Evolutionary conservation across 2,329 filamentous ascomycete genomes (phyloP).

Genomic region (Alternaria triticimaculans): DNA sequence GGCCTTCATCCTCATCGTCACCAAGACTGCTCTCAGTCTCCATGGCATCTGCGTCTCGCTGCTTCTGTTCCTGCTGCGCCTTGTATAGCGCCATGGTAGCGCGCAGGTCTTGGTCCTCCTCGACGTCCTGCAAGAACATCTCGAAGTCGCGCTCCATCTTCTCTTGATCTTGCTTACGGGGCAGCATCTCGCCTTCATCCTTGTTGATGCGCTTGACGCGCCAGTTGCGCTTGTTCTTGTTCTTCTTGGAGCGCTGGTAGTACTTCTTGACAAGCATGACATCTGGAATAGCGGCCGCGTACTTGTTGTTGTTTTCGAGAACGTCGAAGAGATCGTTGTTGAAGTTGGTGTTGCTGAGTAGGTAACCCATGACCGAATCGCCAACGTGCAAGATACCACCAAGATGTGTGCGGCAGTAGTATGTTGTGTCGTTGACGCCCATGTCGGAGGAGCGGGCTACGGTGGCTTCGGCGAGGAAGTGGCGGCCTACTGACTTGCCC

Average conservation of each 20-base stretch:
- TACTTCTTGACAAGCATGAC: slow-evolving; percentile 97
- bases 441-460: slow-evolving; percentile 87
- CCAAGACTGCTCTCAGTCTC: slow-evolving; percentile 66
- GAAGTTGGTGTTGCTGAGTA: slow-evolving; percentile 87
- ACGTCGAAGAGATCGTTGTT: slow-evolving; percentile 88
- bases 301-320: slow-evolving; percentile 76
- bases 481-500: slow-evolving; percentile 78
- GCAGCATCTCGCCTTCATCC: slow-evolving; percentile 86
- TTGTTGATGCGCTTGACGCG: slow-evolving; percentile 90
- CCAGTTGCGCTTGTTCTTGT: slow-evolving; percentile 74
- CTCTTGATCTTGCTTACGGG: slow-evolving; percentile 86
- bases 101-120: slow-evolving; percentile 90
- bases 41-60: slow-evolving; percentile 69
- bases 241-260: slow-evolving; percentile 84
- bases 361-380: slow-evolving; percentile 94
- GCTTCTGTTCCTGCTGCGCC: slow-evolving; percentile 61
- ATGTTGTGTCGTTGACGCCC: slow-evolving; percentile 83
- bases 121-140: slow-evolving; percentile 94
- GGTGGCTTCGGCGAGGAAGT: slow-evolving; percentile 83
- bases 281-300: slow-evolving; percentile 82
- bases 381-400: slow-evolving; percentile 84
- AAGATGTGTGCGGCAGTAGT: slow-evolving; percentile 89
- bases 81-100: slow-evolving; percentile 88
- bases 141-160: slow-evolving; percentile 93
- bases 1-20: slow-evolving; percentile 63